Percentiles rank a stretch among this genome's conserved stretches.
Conservation (phyloP, 768 basidiomycete species). For the Cystofilobasidium ferigula region DNA sequence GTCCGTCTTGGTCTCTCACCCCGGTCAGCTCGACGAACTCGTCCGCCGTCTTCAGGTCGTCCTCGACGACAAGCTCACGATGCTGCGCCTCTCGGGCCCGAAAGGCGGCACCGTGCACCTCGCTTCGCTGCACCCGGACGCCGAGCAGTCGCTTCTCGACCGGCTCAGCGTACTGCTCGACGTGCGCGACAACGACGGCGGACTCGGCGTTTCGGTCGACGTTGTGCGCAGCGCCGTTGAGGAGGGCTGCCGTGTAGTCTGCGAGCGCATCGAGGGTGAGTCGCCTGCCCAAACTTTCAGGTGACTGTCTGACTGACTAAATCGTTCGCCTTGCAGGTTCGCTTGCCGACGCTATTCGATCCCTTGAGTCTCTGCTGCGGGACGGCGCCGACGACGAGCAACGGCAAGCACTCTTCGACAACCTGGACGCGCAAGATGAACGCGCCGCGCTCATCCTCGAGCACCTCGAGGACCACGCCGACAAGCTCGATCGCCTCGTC, state of each 20-base stretch:
- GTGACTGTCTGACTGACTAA: not conserved
- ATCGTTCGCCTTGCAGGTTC: not conserved
- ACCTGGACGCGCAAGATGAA: not conserved
- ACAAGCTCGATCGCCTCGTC: not conserved
- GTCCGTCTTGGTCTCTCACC: not conserved
- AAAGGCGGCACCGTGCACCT: slow-evolving; percentile 17
- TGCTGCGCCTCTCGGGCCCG: not conserved
- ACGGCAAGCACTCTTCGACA: not conserved
- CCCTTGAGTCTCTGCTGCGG: not conserved
- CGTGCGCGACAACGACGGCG: not conserved
- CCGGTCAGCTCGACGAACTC: slow-evolving; percentile 11
- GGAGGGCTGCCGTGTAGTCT: slow-evolving; percentile 15
- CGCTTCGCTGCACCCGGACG: slow-evolving; percentile 14
- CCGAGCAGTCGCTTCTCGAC: slow-evolving; percentile 6
- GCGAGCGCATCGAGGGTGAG: slow-evolving; percentile 13
- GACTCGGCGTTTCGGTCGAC: not conserved
- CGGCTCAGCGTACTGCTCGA: slow-evolving; percentile 9
- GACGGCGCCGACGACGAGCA: not conserved
- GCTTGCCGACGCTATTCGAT: slow-evolving; percentile 4
- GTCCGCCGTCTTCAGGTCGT: not conserved
- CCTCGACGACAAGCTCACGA: slow-evolving; percentile 22
- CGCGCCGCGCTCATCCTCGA: not conserved
- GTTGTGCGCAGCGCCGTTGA: not conserved
- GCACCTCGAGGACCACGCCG: not conserved
- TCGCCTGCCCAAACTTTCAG: not conserved